Conservation (phyloP, 2,329 filamentous ascomycete genomes). For the Stemphylium lycopersici region DNA sequence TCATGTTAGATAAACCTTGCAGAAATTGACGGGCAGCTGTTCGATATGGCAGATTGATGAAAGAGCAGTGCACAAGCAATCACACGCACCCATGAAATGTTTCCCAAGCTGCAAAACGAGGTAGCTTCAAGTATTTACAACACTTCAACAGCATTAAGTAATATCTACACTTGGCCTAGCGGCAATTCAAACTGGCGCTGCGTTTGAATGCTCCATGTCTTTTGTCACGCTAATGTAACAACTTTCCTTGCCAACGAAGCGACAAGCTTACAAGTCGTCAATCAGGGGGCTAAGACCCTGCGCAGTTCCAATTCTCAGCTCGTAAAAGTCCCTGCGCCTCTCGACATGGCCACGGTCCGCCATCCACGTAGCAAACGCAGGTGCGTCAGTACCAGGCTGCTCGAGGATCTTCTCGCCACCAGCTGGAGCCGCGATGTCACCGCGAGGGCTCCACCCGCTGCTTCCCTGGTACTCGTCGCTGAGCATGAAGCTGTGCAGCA, state of each 20-base stretch:
- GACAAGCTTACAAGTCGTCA: constrained; percentile 17
- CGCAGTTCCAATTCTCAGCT: constrained; percentile 51
- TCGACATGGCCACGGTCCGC: constrained; percentile 51
- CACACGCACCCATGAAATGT: no score
- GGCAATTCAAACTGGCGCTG: no score
- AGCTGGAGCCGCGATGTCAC: constrained; percentile 36
- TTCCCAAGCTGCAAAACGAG: no score
- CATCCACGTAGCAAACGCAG: constrained; percentile 53
- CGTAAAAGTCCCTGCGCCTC: constrained; percentile 52
- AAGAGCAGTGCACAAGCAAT: no score
- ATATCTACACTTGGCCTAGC: no score
- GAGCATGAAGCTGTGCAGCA: constrained; percentile 57
- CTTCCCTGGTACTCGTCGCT: constrained; percentile 49
- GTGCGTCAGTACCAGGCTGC: constrained; percentile 45
- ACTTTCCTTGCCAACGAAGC: background rate
- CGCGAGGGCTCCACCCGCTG: constrained; percentile 47
- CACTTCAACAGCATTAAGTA: no score
- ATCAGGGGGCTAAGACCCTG: constrained; percentile 52
- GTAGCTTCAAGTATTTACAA: no score
- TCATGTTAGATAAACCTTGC: no score
- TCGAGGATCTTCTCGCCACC: constrained; percentile 41
- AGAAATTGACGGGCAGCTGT: no score
- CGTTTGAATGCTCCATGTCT: no score
- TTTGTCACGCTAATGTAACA: background rate
- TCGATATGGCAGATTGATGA: no score